Base-by-base conservation (phyloP, 2,329 filamentous ascomycete genomes). In the Neonectria neomacrospora region DNA sequence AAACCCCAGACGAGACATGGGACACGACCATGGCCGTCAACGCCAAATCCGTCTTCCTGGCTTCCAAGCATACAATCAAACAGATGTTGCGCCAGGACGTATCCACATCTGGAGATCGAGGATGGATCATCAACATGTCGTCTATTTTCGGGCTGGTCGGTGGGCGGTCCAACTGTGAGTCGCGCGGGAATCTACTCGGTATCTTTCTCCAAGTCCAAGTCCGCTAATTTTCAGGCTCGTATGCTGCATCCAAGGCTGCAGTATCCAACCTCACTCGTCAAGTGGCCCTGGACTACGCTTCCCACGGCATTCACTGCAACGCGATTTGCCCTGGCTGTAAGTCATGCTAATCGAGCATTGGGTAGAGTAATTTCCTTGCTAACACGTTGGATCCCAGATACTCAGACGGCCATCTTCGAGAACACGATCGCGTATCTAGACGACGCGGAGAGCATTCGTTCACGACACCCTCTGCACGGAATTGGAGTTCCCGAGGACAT, bases 81-180 rank as follows among this genome's bases (percentile, higher is more conserved):
- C 84, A 86, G 64, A 86, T 88, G 82, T 73, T 85, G 11, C 74
- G 75, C 7, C 86, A 88, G 64, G 74, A 80, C 0, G 77, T 76
- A 0, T 72, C 76, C 4, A 61, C 66, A 2, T 71, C 66, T 2
- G 80, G 82, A 16, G 79, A 83, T 48, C 65, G 81, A 23, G 83
- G 83, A 1, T 84, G 82, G 80, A 82, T 85, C 52, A 78, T 85
- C 44, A 85, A 85, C 55, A 80, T 81, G 1, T 77, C 82, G 0
- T 82, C 80, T 2, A 79, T 83, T 14, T 74, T 77, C 37, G 83
- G 81, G 0, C 61, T 81, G 0, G 76, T 83, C 1, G 82, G 67
- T 0, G 64, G 67, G 2, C 16, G 18, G 0, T 23, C 47, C 23
- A 76, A 77, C 68, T 45, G 70, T 72, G 23, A 52, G 67, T 48